A percentile compares a stretch with the other conserved stretches of the same genome.
Conservation (phyloP, 495 filamentous ascomycete genomes). For the Podospora pseudoanserina region DNA sequence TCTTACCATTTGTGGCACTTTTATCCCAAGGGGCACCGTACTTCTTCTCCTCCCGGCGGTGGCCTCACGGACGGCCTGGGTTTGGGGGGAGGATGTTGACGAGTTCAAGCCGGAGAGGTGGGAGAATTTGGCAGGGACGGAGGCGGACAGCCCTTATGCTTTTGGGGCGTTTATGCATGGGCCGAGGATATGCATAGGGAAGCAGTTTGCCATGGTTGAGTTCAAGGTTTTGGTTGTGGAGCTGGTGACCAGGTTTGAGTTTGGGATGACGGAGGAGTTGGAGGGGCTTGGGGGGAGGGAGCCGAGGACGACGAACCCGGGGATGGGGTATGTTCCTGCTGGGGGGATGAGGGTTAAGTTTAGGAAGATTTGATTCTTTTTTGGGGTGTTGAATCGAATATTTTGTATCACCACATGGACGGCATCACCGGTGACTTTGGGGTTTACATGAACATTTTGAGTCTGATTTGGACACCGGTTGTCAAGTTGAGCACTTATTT, state of each 20-base stretch:
- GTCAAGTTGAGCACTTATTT: too few relatives aligned
- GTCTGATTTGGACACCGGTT: too few relatives aligned
- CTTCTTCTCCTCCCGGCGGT: constrained; percentile 22
- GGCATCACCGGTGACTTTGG: too few relatives aligned
- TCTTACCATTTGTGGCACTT: constrained; percentile 2
- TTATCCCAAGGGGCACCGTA: constrained; percentile 27
- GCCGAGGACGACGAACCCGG: constrained; percentile 22
- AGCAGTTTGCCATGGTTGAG: constrained; percentile 29
- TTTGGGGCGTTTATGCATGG: constrained; percentile 26
- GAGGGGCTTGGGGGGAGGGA: constrained; percentile 15
- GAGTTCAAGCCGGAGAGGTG: constrained; percentile 31
- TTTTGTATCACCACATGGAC: too few relatives aligned
- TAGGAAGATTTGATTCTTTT: constrained; percentile 16
- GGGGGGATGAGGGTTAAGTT: constrained; percentile 21
- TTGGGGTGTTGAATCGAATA: too few relatives aligned
- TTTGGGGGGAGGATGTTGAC: constrained; percentile 28
- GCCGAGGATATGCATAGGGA: constrained; percentile 31
- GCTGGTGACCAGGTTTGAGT: constrained; percentile 27
- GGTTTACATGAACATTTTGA: too few relatives aligned
- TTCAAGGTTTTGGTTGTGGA: constrained; percentile 31
- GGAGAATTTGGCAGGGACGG: constrained; percentile 19
- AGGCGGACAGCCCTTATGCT: constrained; percentile 23
- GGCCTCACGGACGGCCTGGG: constrained; percentile 9
- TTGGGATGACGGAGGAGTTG: constrained; percentile 20
- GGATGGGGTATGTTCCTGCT: constrained; percentile 17